Base-by-base conservation (phyloP, 345 rosid genomes). In the Kernera saxatilis region DNA sequence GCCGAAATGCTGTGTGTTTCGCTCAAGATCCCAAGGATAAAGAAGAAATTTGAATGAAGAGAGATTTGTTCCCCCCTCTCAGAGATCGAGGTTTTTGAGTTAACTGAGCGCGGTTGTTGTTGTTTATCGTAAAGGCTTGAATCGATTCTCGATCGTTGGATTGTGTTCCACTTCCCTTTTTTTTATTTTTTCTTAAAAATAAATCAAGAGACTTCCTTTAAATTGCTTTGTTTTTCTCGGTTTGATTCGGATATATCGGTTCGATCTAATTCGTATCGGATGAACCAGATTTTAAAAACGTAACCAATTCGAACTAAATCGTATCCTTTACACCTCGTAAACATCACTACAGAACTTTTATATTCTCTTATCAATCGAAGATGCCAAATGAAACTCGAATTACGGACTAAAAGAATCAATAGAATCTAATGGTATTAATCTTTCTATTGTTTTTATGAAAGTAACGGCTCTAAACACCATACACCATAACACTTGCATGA, bases 71-170 rank as follows among this genome's bases (percentile, higher is more conserved):
- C 29, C 52, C 64, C 43, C 17, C 30, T 21, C 52, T 53, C 35
- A 8, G 33, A 64, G 32, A 46, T 73, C 77, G 30, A 66, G 77
- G 72, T 57, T 67, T 74, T 74, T 74, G 62, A 67, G 77, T 66
- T 57, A 11, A 15, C n/a, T 21, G 67, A 73, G 60, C 77, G 72
- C 76, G 70, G 49, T 72, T 71, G 6, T 54, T 30, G 6, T 54
- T 30, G 63, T 21, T 14, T 17, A n/a, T 26, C 18, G 3, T 25
- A 6, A 23, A 23, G 23, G 6, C 37, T 48, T 49, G n/a, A 30
- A 62, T 70, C 17, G 61, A 40, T 51, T 70, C 58, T 59, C 44
- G 36, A 67, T 21, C 71, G 71, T 67, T 67, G 52, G 62, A 67
- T 67, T 35, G 37, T 23, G 36, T 32, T 61, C 15, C 32, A 13